A percentile compares a stretch with the other conserved stretches of the same genome.
phyloP scores from a whole-genome alignment of 2,329 filamentous ascomycete species.

The Penicillium verrucosum region DNA sequence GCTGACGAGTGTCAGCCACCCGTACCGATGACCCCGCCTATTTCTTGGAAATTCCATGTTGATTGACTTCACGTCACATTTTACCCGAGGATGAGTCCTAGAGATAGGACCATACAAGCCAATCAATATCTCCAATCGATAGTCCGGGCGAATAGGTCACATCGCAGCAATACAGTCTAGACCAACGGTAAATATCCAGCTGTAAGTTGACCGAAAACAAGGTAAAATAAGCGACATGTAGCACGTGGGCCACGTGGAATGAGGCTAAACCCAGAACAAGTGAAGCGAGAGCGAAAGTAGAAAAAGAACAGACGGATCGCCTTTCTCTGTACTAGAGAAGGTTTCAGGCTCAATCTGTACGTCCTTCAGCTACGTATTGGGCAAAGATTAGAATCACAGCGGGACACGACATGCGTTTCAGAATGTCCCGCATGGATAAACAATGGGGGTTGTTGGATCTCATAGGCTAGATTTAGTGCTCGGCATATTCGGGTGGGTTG shows the following conservation, averaged over 20 bases:
- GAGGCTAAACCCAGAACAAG: conserved; percentile 1
- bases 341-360: conserved; percentile 11
- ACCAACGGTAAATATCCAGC: neutral
- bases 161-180: neutral
- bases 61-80: neutral
- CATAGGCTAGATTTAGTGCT: neutral
- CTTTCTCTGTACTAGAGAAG: neutral
- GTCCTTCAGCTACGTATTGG: neutral
- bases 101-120: neutral
- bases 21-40: neutral
- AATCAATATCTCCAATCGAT: neutral
- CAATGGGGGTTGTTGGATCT: neutral
- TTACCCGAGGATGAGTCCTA: neutral
- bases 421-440: conserved; percentile 15
- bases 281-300: neutral
- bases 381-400: neutral
- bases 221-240: conserved; percentile 21
- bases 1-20: conserved; percentile 18
- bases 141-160: neutral
- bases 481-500: neutral
- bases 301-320: neutral
- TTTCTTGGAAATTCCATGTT: neutral
- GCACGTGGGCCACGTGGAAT: conserved; percentile 26
- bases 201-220: conserved; percentile 11
- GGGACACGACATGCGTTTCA: conserved; percentile 8